Conservation (phyloP, 768 basidiomycete species). For the Mycena maculata region DNA sequence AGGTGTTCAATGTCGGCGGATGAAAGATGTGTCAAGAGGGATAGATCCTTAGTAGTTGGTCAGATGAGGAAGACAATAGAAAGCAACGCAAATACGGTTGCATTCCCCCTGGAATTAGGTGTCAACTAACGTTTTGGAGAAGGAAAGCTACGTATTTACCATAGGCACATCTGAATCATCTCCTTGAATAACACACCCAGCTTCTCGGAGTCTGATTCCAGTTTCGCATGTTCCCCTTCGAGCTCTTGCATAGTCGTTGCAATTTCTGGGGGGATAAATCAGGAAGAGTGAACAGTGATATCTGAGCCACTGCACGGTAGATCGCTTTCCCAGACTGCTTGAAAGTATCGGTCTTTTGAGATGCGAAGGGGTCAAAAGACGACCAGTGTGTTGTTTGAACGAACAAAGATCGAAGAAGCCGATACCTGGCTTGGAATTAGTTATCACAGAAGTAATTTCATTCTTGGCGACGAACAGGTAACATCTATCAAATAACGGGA, state of each 20-base stretch:
- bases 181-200: slow-evolving; percentile 78
- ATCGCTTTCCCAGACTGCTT: slow-evolving; percentile 82
- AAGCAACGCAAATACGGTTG: slow-evolving; percentile 67
- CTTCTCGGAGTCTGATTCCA: slow-evolving; percentile 62
- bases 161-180: slow-evolving; percentile 92
- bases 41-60: slow-evolving; percentile 76
- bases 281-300: not conserved
- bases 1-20: slow-evolving; percentile 85
- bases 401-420: slow-evolving; percentile 81
- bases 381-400: slow-evolving; percentile 76
- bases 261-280: slow-evolving; percentile 62
- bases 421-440: slow-evolving; percentile 67
- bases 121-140: not conserved
- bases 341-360: slow-evolving; percentile 86
- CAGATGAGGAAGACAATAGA: not conserved
- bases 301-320: slow-evolving; percentile 64
- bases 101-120: slow-evolving; percentile 80
- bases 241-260: slow-evolving; percentile 80
- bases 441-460: slow-evolving; percentile 22
- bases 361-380: slow-evolving; percentile 83
- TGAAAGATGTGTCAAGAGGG: slow-evolving; percentile 87
- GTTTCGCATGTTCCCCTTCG: slow-evolving; percentile 56
- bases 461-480: slow-evolving; percentile 65
- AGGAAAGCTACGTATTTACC: slow-evolving; percentile 55
- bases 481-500: slow-evolving; percentile 58